Evolutionary conservation across 257 asterid species (phyloP).

Genomic region (Ophiorrhiza pumila): DNA sequence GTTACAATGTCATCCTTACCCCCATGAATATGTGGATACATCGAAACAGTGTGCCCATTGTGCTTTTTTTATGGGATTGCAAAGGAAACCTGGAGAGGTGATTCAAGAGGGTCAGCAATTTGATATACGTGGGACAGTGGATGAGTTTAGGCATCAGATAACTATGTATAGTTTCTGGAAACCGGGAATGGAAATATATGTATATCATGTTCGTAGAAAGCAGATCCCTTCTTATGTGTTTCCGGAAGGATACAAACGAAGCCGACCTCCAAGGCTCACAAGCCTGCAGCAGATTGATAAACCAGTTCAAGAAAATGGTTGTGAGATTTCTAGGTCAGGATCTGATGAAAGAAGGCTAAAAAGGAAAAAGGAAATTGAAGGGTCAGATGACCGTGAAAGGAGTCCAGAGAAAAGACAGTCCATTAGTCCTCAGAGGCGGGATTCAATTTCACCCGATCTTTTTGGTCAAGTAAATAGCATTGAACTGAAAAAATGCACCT

Average conservation of each 20-base stretch:
- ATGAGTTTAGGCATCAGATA: constrained; percentile 82
- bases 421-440: constrained; percentile 54
- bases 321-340: constrained; percentile 38
- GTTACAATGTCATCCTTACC: constrained; percentile 91
- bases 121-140: constrained; percentile 92
- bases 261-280: constrained; percentile 43
- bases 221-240: constrained; percentile 80
- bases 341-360: constrained; percentile 46
- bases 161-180: constrained; percentile 73
- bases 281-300: constrained; percentile 46
- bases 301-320: constrained; percentile 33
- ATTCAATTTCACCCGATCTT: constrained; percentile 58
- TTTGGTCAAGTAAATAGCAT: constrained; percentile 32
- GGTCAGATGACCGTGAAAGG: constrained; percentile 29
- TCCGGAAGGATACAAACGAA: constrained; percentile 74
- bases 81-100: constrained; percentile 76
- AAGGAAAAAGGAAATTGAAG: constrained; percentile 54
- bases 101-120: constrained; percentile 90
- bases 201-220: constrained; percentile 86
- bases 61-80: constrained; percentile 89
- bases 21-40: constrained; percentile 65
- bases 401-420: constrained; percentile 54
- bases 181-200: constrained; percentile 88
- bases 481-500: constrained; percentile 29
- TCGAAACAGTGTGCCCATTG: constrained; percentile 67